phyloP scores from a whole-genome alignment of 352 stramenopile genomes.

The Pythium aphanidermatum region DNA sequence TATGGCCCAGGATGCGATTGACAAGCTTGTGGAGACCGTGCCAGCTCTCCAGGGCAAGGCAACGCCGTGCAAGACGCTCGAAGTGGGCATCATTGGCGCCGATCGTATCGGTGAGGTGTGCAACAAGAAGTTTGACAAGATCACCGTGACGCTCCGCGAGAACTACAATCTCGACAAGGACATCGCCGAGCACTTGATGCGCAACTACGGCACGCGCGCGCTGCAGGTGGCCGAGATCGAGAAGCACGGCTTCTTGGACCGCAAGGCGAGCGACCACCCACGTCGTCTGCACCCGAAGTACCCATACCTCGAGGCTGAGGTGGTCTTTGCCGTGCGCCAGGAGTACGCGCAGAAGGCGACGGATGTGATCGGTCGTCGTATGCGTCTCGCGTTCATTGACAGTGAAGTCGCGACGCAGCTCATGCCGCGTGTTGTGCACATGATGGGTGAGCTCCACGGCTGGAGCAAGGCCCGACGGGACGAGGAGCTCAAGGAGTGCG shows the following conservation, averaged over 20 bases:
- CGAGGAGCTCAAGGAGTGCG: constrained; percentile 68
- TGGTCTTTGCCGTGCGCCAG: constrained; percentile 90
- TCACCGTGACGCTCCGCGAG: constrained; percentile 90
- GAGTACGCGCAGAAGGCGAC: constrained; percentile 93
- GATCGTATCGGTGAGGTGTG: constrained; percentile 92
- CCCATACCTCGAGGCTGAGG: constrained; percentile 93
- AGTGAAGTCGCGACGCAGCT: constrained; percentile 67
- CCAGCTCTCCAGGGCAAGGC: constrained; percentile 73
- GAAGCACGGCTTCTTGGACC: constrained; percentile 71
- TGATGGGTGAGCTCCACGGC: constrained; percentile 89
- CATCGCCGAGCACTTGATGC: constrained; percentile 92
- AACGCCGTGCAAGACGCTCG: constrained; percentile 62
- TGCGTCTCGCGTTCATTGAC: constrained; percentile 92
- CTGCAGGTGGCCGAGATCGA: constrained; percentile 94
- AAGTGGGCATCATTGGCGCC: constrained; percentile 83
- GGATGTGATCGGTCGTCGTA: constrained; percentile 90
- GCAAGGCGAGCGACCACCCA: constrained; percentile 79
- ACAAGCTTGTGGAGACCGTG: constrained; percentile 82
- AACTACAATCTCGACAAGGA: constrained; percentile 93
- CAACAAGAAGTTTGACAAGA: constrained; percentile 96
- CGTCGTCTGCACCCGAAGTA: constrained; percentile 91
- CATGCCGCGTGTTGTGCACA: constrained; percentile 84
- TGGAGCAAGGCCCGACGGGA: constrained; percentile 79
- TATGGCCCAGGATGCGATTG: constrained; percentile 95
- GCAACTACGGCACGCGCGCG: constrained; percentile 94